Evolutionary conservation across 495 filamentous ascomycete species (phyloP).

Genomic region (Penicillium argentinense): DNA sequence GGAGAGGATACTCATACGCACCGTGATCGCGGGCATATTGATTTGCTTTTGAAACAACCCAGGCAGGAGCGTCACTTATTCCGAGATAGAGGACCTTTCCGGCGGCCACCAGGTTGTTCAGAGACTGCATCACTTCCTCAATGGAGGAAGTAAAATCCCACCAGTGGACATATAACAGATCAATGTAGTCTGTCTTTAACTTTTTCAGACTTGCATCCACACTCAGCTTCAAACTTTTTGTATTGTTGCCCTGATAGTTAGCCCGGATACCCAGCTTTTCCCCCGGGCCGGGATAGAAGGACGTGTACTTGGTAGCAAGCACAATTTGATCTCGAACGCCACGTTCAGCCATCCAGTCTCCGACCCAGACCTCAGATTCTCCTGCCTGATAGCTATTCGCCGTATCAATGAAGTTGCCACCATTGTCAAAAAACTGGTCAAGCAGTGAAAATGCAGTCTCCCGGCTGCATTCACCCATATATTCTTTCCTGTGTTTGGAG

Average conservation of each 20-base stretch:
- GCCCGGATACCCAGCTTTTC: conserved; percentile 38
- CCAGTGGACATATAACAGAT: conserved; percentile 71
- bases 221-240: conserved; percentile 55
- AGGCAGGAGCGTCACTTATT: conserved; percentile 60
- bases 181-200: conserved; percentile 66
- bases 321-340: conserved; percentile 61
- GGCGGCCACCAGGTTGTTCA: conserved; percentile 56
- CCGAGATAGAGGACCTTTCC: conserved; percentile 74
- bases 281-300: conserved; percentile 19
- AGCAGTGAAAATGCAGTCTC: conserved; percentile 56
- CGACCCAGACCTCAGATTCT: conserved; percentile 66
- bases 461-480: conserved; percentile 57
- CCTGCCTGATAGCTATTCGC: conserved; percentile 63
- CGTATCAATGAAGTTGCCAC: conserved; percentile 73
- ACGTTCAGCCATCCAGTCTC: conserved; percentile 68
- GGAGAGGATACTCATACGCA: too few species aligned
- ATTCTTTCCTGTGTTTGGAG: neutral
- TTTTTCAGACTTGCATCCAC: conserved; percentile 57
- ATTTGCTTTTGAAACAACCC: conserved; percentile 39
- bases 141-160: conserved; percentile 67
- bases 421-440: conserved; percentile 59
- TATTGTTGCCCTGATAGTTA: conserved; percentile 58
- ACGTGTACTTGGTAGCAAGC: conserved; percentile 72
- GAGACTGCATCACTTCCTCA: conserved; percentile 67
- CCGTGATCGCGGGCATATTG: conserved; percentile 27